Conservation (phyloP, 2,329 filamentous ascomycete species). For the Nemania sp. region DNA sequence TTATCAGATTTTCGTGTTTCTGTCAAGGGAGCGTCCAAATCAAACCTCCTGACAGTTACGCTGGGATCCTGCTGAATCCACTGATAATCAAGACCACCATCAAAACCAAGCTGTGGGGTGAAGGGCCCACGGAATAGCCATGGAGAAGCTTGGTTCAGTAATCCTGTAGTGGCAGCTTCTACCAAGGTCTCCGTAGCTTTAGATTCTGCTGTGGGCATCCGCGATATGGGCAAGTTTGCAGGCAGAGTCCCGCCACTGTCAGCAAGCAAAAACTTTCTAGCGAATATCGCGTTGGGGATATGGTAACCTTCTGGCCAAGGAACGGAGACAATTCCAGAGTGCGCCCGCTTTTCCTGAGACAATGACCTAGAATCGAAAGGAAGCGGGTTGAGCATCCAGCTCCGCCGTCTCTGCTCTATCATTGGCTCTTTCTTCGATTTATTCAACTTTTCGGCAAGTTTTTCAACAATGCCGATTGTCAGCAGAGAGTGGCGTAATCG, state of each 20-base stretch:
- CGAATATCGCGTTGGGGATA: slow-evolving; percentile 50
- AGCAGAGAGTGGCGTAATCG: slow-evolving; percentile 29
- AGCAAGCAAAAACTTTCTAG: slow-evolving; percentile 47
- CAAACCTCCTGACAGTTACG: slow-evolving; percentile 29
- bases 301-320: slow-evolving; percentile 42
- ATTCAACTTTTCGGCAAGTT: slow-evolving; percentile 24
- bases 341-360: slow-evolving; percentile 26
- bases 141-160: slow-evolving; percentile 31
- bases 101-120: slow-evolving; percentile 50
- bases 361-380: slow-evolving; percentile 28
- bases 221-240: slow-evolving; percentile 38
- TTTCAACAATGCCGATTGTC: slow-evolving; percentile 31
- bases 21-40: slow-evolving; percentile 22
- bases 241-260: slow-evolving; percentile 40
- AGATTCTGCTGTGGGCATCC: slow-evolving; percentile 48
- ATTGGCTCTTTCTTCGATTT: slow-evolving; percentile 27
- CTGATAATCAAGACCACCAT: slow-evolving; percentile 49
- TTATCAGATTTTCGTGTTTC: neutral
- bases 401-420: slow-evolving; percentile 34
- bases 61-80: slow-evolving; percentile 36
- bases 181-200: slow-evolving; percentile 44
- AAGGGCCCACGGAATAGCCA: slow-evolving; percentile 48
- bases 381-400: slow-evolving; percentile 34
- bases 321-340: slow-evolving; percentile 21
- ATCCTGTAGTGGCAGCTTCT: slow-evolving; percentile 34